Evolutionary conservation across 768 basidiomycete genomes (phyloP).

Genomic region (Boletus rubescentipes): DNA sequence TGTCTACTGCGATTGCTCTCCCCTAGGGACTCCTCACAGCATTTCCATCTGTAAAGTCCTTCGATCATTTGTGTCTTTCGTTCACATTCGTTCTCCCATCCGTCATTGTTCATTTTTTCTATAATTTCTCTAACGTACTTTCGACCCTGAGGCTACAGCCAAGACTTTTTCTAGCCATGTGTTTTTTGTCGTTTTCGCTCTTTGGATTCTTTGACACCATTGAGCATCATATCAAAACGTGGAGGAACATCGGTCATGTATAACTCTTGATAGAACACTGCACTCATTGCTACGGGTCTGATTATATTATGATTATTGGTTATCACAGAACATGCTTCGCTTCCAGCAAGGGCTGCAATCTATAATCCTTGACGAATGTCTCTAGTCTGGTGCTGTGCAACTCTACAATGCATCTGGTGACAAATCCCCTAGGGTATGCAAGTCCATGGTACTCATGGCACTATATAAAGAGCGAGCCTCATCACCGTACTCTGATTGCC

Average conservation of each 20-base stretch:
- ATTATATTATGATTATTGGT: conserved; percentile 29
- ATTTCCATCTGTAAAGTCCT: conserved; percentile 12
- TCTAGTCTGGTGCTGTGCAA: neutral
- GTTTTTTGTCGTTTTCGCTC: conserved; percentile 13
- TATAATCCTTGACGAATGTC: neutral
- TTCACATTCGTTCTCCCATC: conserved; percentile 25
- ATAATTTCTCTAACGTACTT: conserved; percentile 21
- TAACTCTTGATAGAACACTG: conserved; percentile 34
- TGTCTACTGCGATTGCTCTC: conserved; percentile 13
- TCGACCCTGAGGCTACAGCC: neutral
- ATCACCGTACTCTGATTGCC: conserved; percentile 71
- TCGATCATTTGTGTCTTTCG: conserved; percentile 13
- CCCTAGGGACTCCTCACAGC: conserved; percentile 5
- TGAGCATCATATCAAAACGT: conserved; percentile 29
- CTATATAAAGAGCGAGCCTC: conserved; percentile 64
- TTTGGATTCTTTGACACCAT: conserved; percentile 15
- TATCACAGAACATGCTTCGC: neutral
- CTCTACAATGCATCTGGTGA: conserved; percentile 67
- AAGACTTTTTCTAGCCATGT: neutral
- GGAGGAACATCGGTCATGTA: conserved; percentile 39
- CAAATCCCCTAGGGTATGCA: conserved; percentile 61
- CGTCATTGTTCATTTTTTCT: conserved; percentile 4
- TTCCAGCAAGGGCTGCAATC: neutral
- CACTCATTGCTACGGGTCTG: conserved; percentile 35
- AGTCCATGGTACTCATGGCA: conserved; percentile 54